A percentile compares a stretch with the other conserved stretches of the same genome.
These are phyloP conservation scores for Dimargaris cristalligena DNA, from an alignment of 192 early-diverging fungal genomes.

Conservation along the genomic window DNA sequence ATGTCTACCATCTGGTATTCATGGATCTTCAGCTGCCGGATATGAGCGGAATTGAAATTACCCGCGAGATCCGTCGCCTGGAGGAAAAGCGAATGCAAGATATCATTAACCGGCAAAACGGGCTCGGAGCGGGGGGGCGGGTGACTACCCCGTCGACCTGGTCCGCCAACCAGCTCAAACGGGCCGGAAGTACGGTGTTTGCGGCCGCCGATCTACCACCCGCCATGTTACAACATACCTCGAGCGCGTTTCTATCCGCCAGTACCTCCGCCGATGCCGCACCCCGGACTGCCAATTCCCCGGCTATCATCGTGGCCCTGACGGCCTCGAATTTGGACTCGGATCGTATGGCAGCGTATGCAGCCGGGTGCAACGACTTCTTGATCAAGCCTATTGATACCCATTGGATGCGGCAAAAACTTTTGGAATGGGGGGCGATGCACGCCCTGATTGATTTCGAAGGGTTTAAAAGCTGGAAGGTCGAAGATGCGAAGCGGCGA, in stretches of 20 bases:
- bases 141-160: not conserved
- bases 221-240: too few species aligned
- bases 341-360: conserved; percentile 53
- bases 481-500: not conserved
- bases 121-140: not conserved
- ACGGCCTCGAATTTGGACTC: conserved; percentile 58
- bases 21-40: conserved; percentile 61
- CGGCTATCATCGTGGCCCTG: conserved; percentile 76
- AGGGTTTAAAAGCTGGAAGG: conserved; percentile 17
- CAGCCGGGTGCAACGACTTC: conserved; percentile 83
- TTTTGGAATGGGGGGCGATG: conserved; percentile 87
- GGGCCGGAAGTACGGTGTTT: not conserved
- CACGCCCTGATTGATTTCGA: conserved; percentile 81
- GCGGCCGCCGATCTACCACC: conserved; percentile 9
- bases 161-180: not conserved
- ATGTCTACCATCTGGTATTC: conserved; percentile 44
- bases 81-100: conserved; percentile 24
- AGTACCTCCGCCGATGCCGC: conserved; percentile 20
- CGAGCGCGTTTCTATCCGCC: too few species aligned
- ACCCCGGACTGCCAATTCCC: conserved; percentile 20
- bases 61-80: conserved; percentile 37
- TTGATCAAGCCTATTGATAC: conserved; percentile 73
- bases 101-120: not conserved
- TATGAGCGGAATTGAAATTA: conserved; percentile 53
- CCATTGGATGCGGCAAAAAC: conserved; percentile 69